These are phyloP conservation scores for Cenchrus americanus DNA, from an alignment of 176 grass and related monocot species.

Conservation along the genomic window DNA sequence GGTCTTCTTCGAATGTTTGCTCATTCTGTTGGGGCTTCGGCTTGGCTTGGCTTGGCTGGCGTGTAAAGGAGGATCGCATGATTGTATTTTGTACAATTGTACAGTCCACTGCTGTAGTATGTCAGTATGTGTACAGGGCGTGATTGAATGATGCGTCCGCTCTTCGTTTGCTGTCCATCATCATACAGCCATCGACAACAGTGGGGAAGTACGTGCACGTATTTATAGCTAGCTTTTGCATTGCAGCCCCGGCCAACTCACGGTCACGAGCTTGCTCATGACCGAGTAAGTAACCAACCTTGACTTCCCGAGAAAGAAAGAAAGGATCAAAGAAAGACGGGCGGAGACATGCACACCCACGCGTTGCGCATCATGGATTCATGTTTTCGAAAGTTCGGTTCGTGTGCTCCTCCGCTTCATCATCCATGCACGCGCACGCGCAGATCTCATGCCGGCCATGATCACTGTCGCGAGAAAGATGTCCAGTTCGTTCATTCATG, in stretches of 20 bases:
- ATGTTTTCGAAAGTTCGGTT: neutral
- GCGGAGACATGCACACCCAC: neutral
- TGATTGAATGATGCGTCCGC: neutral
- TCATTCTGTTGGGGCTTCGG: neutral
- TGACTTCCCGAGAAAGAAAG: neutral
- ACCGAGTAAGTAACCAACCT: neutral
- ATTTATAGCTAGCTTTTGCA: neutral
- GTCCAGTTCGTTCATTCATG: neutral
- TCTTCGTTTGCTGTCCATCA: neutral
- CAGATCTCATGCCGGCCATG: neutral
- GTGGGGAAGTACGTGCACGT: conserved; percentile 4
- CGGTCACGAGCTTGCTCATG: conserved; percentile 3
- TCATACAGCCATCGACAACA: neutral
- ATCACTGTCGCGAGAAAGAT: neutral
- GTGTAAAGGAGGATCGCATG: neutral
- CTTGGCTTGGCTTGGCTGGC: neutral
- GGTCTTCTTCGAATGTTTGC: neutral
- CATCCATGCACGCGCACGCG: neutral
- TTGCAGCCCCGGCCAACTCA: neutral
- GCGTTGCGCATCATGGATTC: neutral
- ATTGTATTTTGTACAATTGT: no score
- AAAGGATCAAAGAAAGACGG: neutral
- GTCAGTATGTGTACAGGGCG: neutral
- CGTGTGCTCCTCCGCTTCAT: neutral
- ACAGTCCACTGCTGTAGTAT: neutral